Conservation (phyloP, 2,329 filamentous ascomycete genomes). For the Xylariaceae sp. region DNA sequence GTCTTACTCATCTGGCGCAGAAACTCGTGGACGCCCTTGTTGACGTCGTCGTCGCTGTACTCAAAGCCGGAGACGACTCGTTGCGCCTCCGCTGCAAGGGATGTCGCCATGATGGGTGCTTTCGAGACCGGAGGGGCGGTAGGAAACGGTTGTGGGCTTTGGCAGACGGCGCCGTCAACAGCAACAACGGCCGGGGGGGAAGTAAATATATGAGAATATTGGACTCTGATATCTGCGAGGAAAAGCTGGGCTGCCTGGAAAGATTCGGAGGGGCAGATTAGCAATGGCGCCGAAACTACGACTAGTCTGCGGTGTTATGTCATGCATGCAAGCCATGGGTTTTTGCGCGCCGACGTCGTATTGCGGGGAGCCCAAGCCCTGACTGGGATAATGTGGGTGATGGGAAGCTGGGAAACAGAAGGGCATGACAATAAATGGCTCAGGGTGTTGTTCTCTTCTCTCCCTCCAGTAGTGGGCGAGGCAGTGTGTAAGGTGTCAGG, state of each 20-base stretch:
- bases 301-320: constrained; percentile 6
- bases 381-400: constrained; percentile 5
- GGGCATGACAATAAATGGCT: constrained; percentile 12
- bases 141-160: constrained; percentile 52
- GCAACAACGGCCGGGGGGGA: constrained; percentile 41
- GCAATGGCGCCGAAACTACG: constrained; percentile 18
- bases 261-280: constrained; percentile 18
- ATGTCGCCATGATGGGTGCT: constrained; percentile 51
- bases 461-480: too few relatives aligned
- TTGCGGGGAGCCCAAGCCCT: constrained; percentile 20
- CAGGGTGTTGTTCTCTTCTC: neutral
- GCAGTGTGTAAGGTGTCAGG: neutral
- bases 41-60: constrained; percentile 72
- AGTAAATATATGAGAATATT: constrained; percentile 35
- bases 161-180: constrained; percentile 47
- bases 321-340: constrained; percentile 12
- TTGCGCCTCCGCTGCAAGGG: constrained; percentile 67
- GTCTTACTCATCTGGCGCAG: constrained; percentile 72
- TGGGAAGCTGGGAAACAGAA: neutral
- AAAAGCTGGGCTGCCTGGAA: constrained; percentile 50
- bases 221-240: constrained; percentile 47
- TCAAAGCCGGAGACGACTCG: constrained; percentile 82
- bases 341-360: constrained; percentile 8
- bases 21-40: constrained; percentile 79
- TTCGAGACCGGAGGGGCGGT: constrained; percentile 50